These are phyloP conservation scores for Ophioceras dolichostomum DNA, from an alignment of 2,329 filamentous ascomycete species.

Conservation along the genomic window DNA sequence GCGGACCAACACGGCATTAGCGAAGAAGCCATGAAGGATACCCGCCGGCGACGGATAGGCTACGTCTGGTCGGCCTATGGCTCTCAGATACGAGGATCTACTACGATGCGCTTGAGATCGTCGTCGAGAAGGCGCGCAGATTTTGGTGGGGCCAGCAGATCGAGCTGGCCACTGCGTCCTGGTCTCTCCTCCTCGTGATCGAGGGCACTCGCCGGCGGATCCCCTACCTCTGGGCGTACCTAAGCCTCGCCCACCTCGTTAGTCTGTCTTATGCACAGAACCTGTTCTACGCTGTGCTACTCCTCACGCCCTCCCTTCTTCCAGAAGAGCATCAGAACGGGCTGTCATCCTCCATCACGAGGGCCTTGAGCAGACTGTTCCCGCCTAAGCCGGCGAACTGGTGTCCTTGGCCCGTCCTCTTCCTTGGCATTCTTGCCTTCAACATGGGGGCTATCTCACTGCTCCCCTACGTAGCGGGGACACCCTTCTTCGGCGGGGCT, in stretches of 20 bases:
- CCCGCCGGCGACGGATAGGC: neutral
- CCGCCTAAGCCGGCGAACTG: conserved; percentile 30
- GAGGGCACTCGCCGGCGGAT: conserved; percentile 47
- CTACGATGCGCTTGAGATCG: conserved; percentile 38
- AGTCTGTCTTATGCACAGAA: conserved; percentile 50
- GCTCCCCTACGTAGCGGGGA: conserved; percentile 27
- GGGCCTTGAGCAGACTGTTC: conserved; percentile 17
- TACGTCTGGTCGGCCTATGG: conserved; percentile 28
- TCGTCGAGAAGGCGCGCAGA: conserved; percentile 39
- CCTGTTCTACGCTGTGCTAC: conserved; percentile 46
- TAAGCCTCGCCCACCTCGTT: conserved; percentile 45
- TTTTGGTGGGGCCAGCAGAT: conserved; percentile 53
- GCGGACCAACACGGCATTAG: conserved; percentile 22
- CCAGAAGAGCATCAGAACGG: no score
- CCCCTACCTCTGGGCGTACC: conserved; percentile 40
- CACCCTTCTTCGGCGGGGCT: conserved; percentile 22
- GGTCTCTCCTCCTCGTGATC: conserved; percentile 43
- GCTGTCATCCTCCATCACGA: no score
- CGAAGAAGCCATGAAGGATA: neutral
- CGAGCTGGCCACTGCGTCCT: conserved; percentile 39
- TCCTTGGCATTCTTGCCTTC: conserved; percentile 11
- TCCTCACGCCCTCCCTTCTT: conserved; percentile 38
- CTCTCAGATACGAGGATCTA: conserved; percentile 38
- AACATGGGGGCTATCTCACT: conserved; percentile 22
- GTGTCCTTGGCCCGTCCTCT: conserved; percentile 19